Evolutionary conservation across 148 eudicot species (phyloP).

Genomic region (Amaranthus palmeri): DNA sequence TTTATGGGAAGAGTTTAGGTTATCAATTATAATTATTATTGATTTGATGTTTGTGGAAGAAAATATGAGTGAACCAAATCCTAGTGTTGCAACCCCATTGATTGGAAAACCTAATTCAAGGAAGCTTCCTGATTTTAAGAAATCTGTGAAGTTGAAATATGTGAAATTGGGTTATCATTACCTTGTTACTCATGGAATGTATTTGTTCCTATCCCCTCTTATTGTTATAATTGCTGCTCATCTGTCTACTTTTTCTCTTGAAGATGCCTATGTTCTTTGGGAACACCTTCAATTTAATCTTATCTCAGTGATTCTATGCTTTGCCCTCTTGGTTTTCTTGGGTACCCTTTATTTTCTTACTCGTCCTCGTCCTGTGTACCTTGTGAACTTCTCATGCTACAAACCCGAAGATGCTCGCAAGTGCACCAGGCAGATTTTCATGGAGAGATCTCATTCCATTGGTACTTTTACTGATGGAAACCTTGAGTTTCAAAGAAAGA

Average conservation of each 20-base stretch:
- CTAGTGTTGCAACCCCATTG: conserved; percentile 13
- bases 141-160: conserved; percentile 51
- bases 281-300: conserved; percentile 40
- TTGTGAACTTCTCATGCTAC: conserved; percentile 54
- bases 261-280: conserved; percentile 42
- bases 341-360: conserved; percentile 45
- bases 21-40: background rate
- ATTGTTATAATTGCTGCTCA: conserved; percentile 37
- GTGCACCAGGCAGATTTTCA: conserved; percentile 46
- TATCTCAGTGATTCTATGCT: conserved; percentile 40
- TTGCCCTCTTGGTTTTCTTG: conserved; percentile 40
- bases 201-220: conserved; percentile 35
- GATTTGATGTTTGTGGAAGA: background rate
- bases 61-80: conserved; percentile 35
- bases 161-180: conserved; percentile 54
- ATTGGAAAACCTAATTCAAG: conserved; percentile 27
- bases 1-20: background rate
- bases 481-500: conserved; percentile 44
- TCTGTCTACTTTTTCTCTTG: conserved; percentile 37
- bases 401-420: conserved; percentile 43
- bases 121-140: conserved; percentile 47
- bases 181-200: conserved; percentile 56
- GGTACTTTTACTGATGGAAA: conserved; percentile 38
- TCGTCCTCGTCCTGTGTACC: conserved; percentile 53
- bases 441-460: conserved; percentile 36